Conservation (phyloP, 164 flowering plant genomes). For the Aristolochia contorta region DNA sequence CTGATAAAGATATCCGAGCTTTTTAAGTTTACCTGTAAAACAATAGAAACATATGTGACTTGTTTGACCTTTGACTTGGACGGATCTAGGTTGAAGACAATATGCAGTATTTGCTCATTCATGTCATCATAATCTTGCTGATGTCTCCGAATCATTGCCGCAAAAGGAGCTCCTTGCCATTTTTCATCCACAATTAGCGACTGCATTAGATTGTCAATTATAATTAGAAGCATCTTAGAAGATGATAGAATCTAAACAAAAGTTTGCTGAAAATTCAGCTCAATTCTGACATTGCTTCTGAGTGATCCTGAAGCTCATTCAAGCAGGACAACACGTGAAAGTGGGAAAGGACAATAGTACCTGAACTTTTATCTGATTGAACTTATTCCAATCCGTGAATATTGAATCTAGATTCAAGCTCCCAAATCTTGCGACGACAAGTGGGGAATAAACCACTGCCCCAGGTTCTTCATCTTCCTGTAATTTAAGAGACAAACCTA, state of each 20-base stretch:
- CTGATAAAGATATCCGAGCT: background rate
- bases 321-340: no score
- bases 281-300: no score
- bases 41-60: constrained; percentile 56
- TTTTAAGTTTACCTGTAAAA: constrained; percentile 57
- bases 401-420: constrained; percentile 43
- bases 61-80: constrained; percentile 51
- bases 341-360: constrained; percentile 19
- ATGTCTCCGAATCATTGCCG: constrained; percentile 74
- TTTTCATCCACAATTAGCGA: constrained; percentile 65
- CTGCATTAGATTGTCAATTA: constrained; percentile 29
- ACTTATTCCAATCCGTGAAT: constrained; percentile 38
- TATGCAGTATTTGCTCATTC: constrained; percentile 33
- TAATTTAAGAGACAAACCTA: constrained; percentile 6
- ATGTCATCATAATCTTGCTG: constrained; percentile 31
- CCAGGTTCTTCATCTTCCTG: constrained; percentile 43
- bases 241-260: background rate
- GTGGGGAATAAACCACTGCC: constrained; percentile 28
- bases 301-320: background rate
- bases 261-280: background rate
- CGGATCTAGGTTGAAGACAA: constrained; percentile 45
- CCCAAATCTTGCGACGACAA: constrained; percentile 51
- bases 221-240: constrained; percentile 6
- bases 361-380: constrained; percentile 49
- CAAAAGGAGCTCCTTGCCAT: constrained; percentile 93